Conservation (phyloP, 2,329 filamentous ascomycete species). For the Diatrype stigma region DNA sequence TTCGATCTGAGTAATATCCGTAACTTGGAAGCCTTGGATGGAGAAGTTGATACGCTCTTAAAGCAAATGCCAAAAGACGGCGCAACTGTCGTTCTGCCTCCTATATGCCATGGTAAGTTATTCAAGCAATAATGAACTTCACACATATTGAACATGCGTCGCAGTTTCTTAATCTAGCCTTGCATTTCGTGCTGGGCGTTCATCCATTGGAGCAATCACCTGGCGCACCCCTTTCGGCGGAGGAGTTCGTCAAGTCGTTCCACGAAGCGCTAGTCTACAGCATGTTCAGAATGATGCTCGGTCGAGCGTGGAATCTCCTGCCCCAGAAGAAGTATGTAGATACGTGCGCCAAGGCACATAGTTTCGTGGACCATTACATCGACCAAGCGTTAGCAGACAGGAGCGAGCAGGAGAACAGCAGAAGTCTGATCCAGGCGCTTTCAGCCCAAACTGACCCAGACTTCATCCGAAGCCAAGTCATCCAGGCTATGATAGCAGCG, state of each 20-base stretch:
- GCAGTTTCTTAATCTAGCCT: conserved; percentile 7
- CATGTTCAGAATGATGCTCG: conserved; percentile 8
- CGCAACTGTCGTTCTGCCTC: conserved; percentile 6
- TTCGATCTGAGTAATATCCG: conserved; percentile 6
- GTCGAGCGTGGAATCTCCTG: conserved; percentile 5
- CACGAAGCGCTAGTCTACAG: conserved; percentile 7
- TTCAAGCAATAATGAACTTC: neutral
- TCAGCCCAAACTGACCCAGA: conserved; percentile 1
- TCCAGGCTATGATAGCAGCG: conserved; percentile 13
- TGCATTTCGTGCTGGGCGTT: conserved; percentile 9
- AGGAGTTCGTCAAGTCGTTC: conserved; percentile 7
- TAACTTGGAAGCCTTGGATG: neutral
- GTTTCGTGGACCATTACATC: conserved; percentile 9
- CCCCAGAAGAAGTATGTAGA: conserved; percentile 5
- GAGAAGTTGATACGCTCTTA: conserved; percentile 5
- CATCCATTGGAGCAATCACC: conserved; percentile 1
- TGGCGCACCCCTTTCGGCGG: conserved; percentile 2
- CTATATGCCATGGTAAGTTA: conserved; percentile 12
- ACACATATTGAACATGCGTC: neutral
- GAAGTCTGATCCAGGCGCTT: conserved; percentile 4
- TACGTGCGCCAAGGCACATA: conserved; percentile 2
- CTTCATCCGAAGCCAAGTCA: conserved; percentile 9
- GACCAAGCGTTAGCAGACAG: neutral
- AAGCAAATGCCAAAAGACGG: conserved; percentile 6
- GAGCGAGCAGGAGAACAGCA: neutral